Evolutionary conservation across 1,284 basidiomycete genomes (phyloP), one percentile per base, ranked within the genome.

Genomic region (Ceratorhiza oryzae-sativae): DNA sequence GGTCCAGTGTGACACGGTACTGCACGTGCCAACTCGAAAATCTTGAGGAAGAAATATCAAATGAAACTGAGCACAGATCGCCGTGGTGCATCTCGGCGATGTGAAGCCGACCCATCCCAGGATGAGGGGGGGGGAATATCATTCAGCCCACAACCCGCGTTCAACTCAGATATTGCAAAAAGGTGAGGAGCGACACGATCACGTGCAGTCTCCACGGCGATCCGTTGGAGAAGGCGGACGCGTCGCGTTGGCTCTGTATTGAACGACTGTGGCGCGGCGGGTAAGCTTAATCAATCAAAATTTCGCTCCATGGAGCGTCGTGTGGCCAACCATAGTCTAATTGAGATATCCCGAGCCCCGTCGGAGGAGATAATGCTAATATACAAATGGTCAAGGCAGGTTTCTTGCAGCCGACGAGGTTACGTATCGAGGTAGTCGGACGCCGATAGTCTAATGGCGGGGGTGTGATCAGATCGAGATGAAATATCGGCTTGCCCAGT

Each of bases 351-450:
- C 42, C 42, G 15, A 18, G 42, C n/a, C 42, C 42, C 42, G 36
- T 13, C 13, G 13, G 36, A 13, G 42, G 18, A 8, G 6, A n/a
- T n/a, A n/a, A n/a, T n/a, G n/a, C n/a, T n/a, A n/a, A n/a, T n/a
- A n/a, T n/a, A n/a, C 9, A 8, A 18, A 45, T 18, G 42, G 42
- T 45, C 9, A 8, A 18, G n/a, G 15, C 18, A 45, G 3, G n/a
- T 4, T 12, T 8, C 3, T 15, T 49, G 3, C 6, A 49, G 25
- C n/a, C 48, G 4, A 49, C 48, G 27, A 61, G 8, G 42, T n/a
- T 46, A 61, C 39, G n/a, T 45, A 61, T 61, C 41, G 8, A 61
- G 41, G 15, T 61, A 61, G 27, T 61, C 59, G 1, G 59, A 36
- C 5, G 59, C 59, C 9, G 59, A 61, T 13, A 61, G 41, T 6